Evolutionary conservation across 345 rosid genomes (phyloP).

Genomic region (Salix udensis): DNA sequence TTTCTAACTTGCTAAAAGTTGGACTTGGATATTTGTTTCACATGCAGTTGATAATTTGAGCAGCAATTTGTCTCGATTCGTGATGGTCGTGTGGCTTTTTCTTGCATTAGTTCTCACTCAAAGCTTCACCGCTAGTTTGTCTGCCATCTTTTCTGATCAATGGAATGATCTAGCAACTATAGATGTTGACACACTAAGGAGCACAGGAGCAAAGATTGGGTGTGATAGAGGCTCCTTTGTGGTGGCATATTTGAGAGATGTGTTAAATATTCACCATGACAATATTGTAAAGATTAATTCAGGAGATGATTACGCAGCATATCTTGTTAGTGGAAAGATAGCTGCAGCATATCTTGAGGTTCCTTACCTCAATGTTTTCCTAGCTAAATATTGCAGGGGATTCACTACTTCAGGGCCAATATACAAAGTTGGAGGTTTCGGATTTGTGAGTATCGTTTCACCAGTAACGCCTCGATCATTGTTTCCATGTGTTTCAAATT

Average conservation of each 20-base stretch:
- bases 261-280: slow-evolving; percentile 6
- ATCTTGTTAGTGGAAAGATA: slow-evolving; percentile 13
- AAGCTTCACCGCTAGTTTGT: slow-evolving; percentile 23
- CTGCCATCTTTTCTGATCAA: slow-evolving; percentile 17
- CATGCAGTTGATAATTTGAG: slow-evolving; percentile 15
- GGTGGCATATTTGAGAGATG: slow-evolving; percentile 15
- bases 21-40: no score
- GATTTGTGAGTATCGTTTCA: slow-evolving; percentile 18
- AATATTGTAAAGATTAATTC: slow-evolving; percentile 5
- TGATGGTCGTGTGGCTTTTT: slow-evolving; percentile 22
- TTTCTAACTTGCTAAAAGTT: neutral
- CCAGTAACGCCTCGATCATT: no score
- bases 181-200: slow-evolving; percentile 1
- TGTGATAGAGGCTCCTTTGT: slow-evolving; percentile 32
- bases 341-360: slow-evolving; percentile 22
- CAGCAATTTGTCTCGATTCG: slow-evolving; percentile 25
- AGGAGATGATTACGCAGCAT: slow-evolving; percentile 10
- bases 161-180: neutral
- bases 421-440: slow-evolving; percentile 23
- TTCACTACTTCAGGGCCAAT: slow-evolving; percentile 16
- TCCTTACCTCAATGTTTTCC: slow-evolving; percentile 24
- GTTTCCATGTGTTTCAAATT: no score
- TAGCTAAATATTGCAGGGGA: slow-evolving; percentile 22
- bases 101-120: slow-evolving; percentile 24
- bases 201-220: slow-evolving; percentile 21